phyloP scores from a whole-genome alignment of 345 rosid genomes.

The Arabidopsis arenosa region DNA sequence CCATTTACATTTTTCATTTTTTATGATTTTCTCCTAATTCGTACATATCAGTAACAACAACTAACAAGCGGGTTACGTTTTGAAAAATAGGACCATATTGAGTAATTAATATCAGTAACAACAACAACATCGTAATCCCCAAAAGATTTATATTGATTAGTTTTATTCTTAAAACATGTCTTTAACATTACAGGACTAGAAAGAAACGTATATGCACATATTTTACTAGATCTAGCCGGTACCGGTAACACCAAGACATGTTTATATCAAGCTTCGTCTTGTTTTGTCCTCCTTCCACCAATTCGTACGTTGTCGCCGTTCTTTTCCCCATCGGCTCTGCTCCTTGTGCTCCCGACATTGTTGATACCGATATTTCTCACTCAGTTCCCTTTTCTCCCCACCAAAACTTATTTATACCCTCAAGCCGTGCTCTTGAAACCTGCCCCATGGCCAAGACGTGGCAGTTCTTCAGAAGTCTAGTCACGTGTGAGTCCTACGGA shows the following conservation, averaged over 20 bases:
- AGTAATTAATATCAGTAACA: no score
- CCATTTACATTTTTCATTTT: no score
- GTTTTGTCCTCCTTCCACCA: conserved; percentile 59
- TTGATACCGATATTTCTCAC: neutral
- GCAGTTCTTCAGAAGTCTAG: neutral
- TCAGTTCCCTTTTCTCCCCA: neutral
- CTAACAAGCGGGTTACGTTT: no score
- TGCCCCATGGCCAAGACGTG: conserved; percentile 24
- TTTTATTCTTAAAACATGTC: neutral
- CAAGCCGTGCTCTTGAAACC: conserved; percentile 7
- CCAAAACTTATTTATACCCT: conserved; percentile 13
- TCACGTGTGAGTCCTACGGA: neutral
- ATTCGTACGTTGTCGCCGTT: conserved; percentile 59
- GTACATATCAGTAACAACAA: no score
- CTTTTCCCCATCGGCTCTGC: conserved; percentile 63
- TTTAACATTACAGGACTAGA: neutral
- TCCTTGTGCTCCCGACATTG: conserved; percentile 71
- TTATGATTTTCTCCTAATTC: no score
- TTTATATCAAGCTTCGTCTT: conserved; percentile 52
- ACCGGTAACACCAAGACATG: conserved; percentile 56
- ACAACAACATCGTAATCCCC: no score
- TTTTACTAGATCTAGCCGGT: conserved; percentile 45
- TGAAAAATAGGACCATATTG: no score
- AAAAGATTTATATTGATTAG: neutral
- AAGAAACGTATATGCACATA: neutral